Evolutionary conservation across 345 rosid species (phyloP).

Genomic region (Draba incana): DNA sequence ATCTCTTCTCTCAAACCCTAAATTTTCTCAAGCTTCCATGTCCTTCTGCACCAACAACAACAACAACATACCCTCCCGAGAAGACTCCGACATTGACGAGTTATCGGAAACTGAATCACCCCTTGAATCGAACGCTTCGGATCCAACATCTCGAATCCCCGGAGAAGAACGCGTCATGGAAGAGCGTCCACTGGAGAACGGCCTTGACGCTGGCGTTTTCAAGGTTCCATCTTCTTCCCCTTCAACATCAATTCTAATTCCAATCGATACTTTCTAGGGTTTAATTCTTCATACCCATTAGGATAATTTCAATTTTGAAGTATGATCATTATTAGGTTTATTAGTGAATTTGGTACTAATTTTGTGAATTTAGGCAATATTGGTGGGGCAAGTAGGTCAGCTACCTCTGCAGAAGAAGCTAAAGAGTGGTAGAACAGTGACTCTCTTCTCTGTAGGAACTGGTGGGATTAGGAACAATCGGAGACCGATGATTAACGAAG

Average conservation of each 20-base stretch:
- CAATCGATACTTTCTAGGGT: background rate
- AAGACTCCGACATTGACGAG: constrained; percentile 45
- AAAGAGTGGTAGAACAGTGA: constrained; percentile 59
- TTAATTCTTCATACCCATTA: background rate
- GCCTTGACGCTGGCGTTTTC: constrained; percentile 77
- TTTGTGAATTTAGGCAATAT: constrained; percentile 63
- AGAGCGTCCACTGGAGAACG: constrained; percentile 69
- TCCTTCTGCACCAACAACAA: constrained; percentile 53
- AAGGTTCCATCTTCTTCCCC: constrained; percentile 50
- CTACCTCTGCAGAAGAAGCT: constrained; percentile 76
- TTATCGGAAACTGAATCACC: constrained; percentile 48
- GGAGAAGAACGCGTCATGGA: constrained; percentile 42
- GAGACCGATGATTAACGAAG: constrained; percentile 73
- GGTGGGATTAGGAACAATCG: constrained; percentile 86
- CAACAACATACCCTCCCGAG: constrained; percentile 34
- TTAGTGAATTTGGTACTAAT: background rate
- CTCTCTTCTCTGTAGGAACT: constrained; percentile 74
- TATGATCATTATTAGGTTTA: constrained; percentile 4
- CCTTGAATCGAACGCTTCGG: constrained; percentile 25
- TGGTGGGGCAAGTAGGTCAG: constrained; percentile 92
- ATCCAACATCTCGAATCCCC: constrained; percentile 23
- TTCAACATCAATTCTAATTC: background rate
- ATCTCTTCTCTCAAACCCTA: constrained; percentile 52
- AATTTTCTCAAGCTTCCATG: constrained; percentile 41
- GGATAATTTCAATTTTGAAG: background rate